These are phyloP conservation scores for Lepiota subincarnata DNA, from an alignment of 768 basidiomycete species.

Conservation along the genomic window DNA sequence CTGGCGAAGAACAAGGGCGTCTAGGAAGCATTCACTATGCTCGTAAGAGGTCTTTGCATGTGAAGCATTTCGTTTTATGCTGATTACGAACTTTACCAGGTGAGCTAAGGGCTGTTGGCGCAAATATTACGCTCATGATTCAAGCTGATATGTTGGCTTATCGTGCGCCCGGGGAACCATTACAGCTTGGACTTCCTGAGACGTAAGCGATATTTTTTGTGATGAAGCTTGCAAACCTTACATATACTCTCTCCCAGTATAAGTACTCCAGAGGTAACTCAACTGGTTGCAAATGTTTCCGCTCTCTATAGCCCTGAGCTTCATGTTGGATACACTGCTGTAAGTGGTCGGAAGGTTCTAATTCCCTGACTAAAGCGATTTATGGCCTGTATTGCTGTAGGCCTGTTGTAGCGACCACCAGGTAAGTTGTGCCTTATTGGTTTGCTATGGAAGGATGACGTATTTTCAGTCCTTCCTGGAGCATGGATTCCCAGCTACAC, in stretches of 20 bases:
- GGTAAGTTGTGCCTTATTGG: slow-evolving; percentile 27
- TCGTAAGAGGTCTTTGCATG: slow-evolving; percentile 39
- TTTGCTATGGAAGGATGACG: not conserved
- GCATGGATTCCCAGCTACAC: slow-evolving; percentile 81
- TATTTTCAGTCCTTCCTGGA: slow-evolving; percentile 64
- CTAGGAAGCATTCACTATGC: slow-evolving; percentile 78
- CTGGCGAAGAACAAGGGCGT: slow-evolving; percentile 91
- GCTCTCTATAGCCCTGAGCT: slow-evolving; percentile 80
- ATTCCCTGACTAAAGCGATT: not conserved
- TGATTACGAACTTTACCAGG: slow-evolving; percentile 31
- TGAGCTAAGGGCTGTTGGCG: slow-evolving; percentile 50
- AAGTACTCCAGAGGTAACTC: slow-evolving; percentile 70
- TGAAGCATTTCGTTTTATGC: not conserved
- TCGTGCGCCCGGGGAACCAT: slow-evolving; percentile 70
- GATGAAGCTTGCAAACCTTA: not conserved
- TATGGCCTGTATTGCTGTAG: slow-evolving; percentile 22
- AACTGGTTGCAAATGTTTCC: slow-evolving; percentile 73
- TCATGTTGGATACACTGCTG: slow-evolving; percentile 60
- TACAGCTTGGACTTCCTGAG: slow-evolving; percentile 79
- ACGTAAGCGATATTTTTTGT: slow-evolving; percentile 36
- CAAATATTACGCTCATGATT: slow-evolving; percentile 77
- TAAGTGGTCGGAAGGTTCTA: slow-evolving; percentile 25
- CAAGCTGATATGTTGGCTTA: slow-evolving; percentile 95
- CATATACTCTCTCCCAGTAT: slow-evolving; percentile 44
- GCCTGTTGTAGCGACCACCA: slow-evolving; percentile 94